Percentiles rank a stretch among this genome's conserved stretches.
phyloP scores from a whole-genome alignment of 1,139 yeast species.

The Debaryomycetaceae sp. region DNA sequence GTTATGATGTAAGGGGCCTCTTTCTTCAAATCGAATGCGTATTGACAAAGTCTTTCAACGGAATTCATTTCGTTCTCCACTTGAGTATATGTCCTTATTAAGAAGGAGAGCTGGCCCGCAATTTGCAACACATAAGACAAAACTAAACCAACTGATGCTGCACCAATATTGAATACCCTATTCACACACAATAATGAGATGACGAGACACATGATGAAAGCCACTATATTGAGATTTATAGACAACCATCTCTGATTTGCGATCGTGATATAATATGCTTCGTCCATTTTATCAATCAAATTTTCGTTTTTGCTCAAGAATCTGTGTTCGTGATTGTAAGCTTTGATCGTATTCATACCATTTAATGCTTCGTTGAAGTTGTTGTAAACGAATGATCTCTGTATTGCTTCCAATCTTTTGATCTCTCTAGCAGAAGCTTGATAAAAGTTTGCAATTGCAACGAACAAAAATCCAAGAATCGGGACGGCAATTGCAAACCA shows the following conservation, averaged over 20 bases:
- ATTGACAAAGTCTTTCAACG: conserved; percentile 74
- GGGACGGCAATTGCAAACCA: conserved; percentile 74
- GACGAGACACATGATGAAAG: conserved; percentile 43
- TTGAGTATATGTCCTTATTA: conserved; percentile 56
- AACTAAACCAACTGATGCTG: conserved; percentile 71
- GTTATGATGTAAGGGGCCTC: conserved; percentile 44
- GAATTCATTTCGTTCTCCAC: conserved; percentile 83
- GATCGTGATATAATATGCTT: conserved; percentile 63
- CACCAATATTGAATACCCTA: conserved; percentile 57
- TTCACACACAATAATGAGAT: conserved; percentile 60
- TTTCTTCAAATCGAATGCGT: conserved; percentile 49
- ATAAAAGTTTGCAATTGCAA: conserved; percentile 56
- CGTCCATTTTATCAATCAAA: conserved; percentile 62
- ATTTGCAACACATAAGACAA: conserved; percentile 56
- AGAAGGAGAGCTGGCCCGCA: conserved; percentile 45
- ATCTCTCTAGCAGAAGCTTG: conserved; percentile 38
- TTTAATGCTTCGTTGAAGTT: conserved; percentile 72
- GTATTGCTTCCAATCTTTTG: conserved; percentile 41
- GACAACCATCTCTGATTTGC: conserved; percentile 81
- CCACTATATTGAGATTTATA: conserved; percentile 55
- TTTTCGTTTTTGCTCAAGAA: conserved; percentile 50
- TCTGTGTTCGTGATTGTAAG: conserved; percentile 48
- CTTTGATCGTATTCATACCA: conserved; percentile 70
- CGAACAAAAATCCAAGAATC: conserved; percentile 43
- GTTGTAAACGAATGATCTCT: conserved; percentile 42